Base-by-base conservation (phyloP, 305 asterid genomes). In the Fraxinus sp. region DNA sequence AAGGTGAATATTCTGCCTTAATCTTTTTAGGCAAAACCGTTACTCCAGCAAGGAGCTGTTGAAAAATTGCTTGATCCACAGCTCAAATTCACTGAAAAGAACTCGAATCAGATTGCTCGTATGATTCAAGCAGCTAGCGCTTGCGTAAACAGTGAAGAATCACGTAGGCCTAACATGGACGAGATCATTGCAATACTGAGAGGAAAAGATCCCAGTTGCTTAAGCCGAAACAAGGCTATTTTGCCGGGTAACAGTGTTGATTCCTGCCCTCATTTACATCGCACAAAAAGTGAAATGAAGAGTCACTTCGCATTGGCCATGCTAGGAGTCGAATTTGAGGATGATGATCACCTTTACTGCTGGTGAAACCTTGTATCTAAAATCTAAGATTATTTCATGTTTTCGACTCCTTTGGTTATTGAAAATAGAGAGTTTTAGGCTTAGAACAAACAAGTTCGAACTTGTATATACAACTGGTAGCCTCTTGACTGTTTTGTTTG, bases 291-390 rank as follows among this genome's bases (percentile, higher is more conserved):
- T 78, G 97, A 94, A 82, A 91, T 89, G 94, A 91, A 84, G 59
- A 86, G 88, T 88, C 97, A 94, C 84, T 92, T 93, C 36, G 93
- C 97, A 32, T 80, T 94, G 85, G 98, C 98, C 74, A 93, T 94
- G 98, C 86, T 90, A 13, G 98, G 97, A 75, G 95, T 91, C 55
- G 97, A 94, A 74, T 83, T 91, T 7, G 97, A 91, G 32, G 95
- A 88, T 0, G 97, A 87, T 6, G 91, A 90, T 77, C 80, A 80
- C 82, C 85, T 89, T 46, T 66, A 89, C 75, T 83, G 90, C 89
- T 88, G 94, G 84, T 91, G 91, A 93, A 41, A 33, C n/a, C 41
- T 36, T 28, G 14, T 13, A 59, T 41, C 52, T 10, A 41, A 41
- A 41, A 81, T 82, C 36, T 9, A n/a, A 36, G 28, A 2, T 64